A percentile compares a stretch with the other conserved stretches of the same genome.
Conservation (phyloP, 2,329 filamentous ascomycete species). For the Penicillium digitatum region DNA sequence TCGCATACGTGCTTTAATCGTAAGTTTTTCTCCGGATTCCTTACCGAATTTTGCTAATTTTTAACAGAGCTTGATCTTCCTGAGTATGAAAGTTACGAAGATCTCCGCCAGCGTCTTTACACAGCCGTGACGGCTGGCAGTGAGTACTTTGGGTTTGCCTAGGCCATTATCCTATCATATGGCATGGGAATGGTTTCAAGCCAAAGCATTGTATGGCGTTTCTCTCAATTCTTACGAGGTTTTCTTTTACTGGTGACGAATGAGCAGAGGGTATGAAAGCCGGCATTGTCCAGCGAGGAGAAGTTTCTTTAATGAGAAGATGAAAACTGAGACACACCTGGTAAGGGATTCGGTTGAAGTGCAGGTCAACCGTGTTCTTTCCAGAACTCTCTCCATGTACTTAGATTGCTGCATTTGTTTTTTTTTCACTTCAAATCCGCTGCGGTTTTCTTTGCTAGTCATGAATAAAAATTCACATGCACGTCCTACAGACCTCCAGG, state of each 20-base stretch:
- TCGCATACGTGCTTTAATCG: slow-evolving; percentile 99
- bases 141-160: slow-evolving; percentile 97
- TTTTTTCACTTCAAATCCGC: not conserved
- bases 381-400: slow-evolving; percentile 14
- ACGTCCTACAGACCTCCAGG: not conserved
- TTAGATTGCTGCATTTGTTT: slow-evolving; percentile 24
- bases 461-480: not conserved
- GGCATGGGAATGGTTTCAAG: slow-evolving; percentile 17
- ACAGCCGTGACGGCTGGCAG: slow-evolving; percentile 97
- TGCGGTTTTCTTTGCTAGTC: not conserved
- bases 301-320: slow-evolving; percentile 14
- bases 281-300: not conserved
- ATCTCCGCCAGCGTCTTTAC: slow-evolving; percentile 78
- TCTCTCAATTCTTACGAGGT: slow-evolving; percentile 22
- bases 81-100: slow-evolving; percentile 95
- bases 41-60: slow-evolving; percentile 33
- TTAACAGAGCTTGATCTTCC: slow-evolving; percentile 86
- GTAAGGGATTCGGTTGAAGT: slow-evolving; percentile 33
- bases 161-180: slow-evolving; percentile 35
- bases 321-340: slow-evolving; percentile 12
- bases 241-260: slow-evolving; percentile 12
- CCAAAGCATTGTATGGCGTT: slow-evolving; percentile 39
- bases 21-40: slow-evolving; percentile 53
- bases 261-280: slow-evolving; percentile 10
- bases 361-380: slow-evolving; percentile 36